Conservation (phyloP, 1,284 basidiomycete species). For the Cutaneotrichosporon dermatis region DNA sequence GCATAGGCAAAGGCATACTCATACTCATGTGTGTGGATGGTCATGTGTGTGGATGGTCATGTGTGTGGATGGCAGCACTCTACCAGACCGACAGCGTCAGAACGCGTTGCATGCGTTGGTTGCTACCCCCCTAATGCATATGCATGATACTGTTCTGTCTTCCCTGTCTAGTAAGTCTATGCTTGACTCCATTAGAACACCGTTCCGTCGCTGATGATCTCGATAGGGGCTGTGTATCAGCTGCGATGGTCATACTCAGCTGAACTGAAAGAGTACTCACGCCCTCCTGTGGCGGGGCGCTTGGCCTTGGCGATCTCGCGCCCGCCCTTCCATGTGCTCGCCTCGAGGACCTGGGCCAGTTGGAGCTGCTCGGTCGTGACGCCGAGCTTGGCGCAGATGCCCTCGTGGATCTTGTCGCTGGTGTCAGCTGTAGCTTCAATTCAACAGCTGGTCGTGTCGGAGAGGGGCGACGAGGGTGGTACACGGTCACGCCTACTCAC, state of each 20-base stretch:
- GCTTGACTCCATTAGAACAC: slow-evolving; percentile 22
- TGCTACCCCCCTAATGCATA: no score
- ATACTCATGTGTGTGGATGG: no score
- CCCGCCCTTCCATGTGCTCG: slow-evolving; percentile 93
- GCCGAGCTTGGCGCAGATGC: slow-evolving; percentile 61
- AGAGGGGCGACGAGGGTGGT: no score
- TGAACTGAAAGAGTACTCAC: slow-evolving; percentile 17
- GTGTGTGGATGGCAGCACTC: no score
- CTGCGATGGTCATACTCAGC: neutral
- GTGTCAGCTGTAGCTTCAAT: neutral
- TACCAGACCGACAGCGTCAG: no score
- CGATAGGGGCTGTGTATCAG: slow-evolving; percentile 27
- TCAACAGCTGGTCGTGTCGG: neutral
- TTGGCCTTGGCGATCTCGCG: slow-evolving; percentile 80
- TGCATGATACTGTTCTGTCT: neutral
- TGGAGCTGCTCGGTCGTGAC: slow-evolving; percentile 52
- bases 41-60: no score
- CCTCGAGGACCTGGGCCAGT: slow-evolving; percentile 84
- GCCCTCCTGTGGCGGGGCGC: slow-evolving; percentile 65
- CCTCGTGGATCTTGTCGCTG: slow-evolving; percentile 74
- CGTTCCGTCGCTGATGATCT: slow-evolving; percentile 37
- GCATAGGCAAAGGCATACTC: no score
- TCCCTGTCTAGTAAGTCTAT: neutral
- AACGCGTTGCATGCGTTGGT: no score
- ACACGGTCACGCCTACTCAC: slow-evolving; percentile 52